Percentiles rank a stretch among this genome's conserved stretches.
Evolutionary conservation across 441 rosid species (phyloP).

Genomic region (Pelargonium myrrhifolium): DNA sequence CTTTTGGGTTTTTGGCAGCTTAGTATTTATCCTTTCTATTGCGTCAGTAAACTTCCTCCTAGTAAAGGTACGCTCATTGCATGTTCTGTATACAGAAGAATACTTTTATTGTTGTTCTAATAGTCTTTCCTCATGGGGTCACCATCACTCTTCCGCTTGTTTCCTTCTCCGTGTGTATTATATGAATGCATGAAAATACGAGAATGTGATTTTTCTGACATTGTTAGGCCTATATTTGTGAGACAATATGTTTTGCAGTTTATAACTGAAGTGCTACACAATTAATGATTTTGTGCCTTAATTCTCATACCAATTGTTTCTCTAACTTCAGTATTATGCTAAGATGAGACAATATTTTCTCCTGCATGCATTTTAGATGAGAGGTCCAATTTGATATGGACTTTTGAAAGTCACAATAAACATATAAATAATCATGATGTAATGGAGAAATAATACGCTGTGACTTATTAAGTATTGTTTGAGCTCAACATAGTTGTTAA

Average conservation of each 20-base stretch:
- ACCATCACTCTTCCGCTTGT: background rate
- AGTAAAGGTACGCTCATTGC: slow-evolving; percentile 49
- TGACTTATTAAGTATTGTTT: background rate
- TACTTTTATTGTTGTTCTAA: background rate
- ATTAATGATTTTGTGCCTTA: background rate
- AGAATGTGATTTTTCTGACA: background rate
- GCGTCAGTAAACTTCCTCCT: slow-evolving; percentile 63
- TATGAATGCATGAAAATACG: background rate
- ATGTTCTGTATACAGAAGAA: background rate
- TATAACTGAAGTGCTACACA: background rate
- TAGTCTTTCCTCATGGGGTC: background rate
- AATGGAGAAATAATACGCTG: background rate
- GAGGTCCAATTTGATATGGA: background rate
- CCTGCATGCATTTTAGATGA: slow-evolving; percentile 1
- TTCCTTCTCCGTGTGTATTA: background rate
- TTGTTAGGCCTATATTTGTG: background rate
- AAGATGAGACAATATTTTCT: background rate
- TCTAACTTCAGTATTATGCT: background rate
- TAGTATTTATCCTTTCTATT: slow-evolving; percentile 51
- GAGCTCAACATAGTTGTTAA: background rate
- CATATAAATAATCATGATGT: background rate
- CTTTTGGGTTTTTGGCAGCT: slow-evolving; percentile 30
- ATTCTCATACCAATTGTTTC: background rate
- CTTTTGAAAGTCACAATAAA: background rate
- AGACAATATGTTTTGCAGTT: background rate